Evolutionary conservation across 1,139 yeast genomes (phyloP), one percentile per base, ranked within the genome.

Genomic region (Pichia sp.): DNA sequence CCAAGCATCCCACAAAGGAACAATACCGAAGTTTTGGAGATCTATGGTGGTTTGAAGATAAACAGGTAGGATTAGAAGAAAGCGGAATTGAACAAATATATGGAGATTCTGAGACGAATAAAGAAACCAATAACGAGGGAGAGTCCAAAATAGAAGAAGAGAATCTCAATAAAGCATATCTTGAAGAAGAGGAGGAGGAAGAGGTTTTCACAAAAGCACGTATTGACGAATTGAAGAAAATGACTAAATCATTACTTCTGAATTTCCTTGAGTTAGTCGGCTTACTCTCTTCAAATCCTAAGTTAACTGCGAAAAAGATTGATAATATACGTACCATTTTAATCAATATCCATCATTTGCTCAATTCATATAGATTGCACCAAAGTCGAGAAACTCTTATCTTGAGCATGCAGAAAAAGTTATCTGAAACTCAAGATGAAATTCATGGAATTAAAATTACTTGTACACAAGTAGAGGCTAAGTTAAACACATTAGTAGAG

Each of bases 321-420:
- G 80, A 79, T 58, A 79, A 80, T 53, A 72, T 80, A 45, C 74
- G 80, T 57, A 69, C 77, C 29, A 72, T 81, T 11, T 67, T 81
- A 54, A 79, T 81, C 57, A 81, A 81, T 63, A 73, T 81, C 50
- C 82, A 80, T 63, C 85, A 81, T 66, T 70, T 81, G 40, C 67
- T 81, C 51, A 81, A 81, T 64, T 77, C 82, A 7, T 81, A 81
- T 62, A 70, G 85, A 59, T 78, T 83, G 4, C 85, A 81, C 64
- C 85, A 81, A 62, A 78, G 82, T n/a, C 67, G 85, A 56, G 85
- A 81, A 59, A 77, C 80, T 57, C 68, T 81, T 62, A 81, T 81
- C 36, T 72, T 80, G 74, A 70, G 76, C 53, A 69, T 80, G 57
- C 75, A 74, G 59, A 75, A 75, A 50, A 79, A 79, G 60, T 77